Conservation (phyloP, 345 rosid species). For the Syzygium grande region DNA sequence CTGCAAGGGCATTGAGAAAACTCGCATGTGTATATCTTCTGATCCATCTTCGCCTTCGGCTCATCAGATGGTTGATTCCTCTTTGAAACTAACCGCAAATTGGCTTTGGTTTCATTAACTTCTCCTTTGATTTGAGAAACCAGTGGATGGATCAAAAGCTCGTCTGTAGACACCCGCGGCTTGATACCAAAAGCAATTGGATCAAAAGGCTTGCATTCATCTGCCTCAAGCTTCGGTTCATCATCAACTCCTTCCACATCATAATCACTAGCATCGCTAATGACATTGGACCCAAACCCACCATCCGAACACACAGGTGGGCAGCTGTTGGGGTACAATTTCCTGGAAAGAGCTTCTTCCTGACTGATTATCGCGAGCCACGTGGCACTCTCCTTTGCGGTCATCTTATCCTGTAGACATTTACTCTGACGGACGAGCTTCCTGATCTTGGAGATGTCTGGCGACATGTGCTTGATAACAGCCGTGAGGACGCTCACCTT, state of each 20-base stretch:
- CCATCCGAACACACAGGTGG: constrained; percentile 18
- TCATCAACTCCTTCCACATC: constrained; percentile 57
- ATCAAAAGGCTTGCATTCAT: constrained; percentile 37
- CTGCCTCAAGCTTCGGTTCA: constrained; percentile 21
- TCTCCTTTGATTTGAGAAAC: constrained; percentile 52
- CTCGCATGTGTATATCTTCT: constrained; percentile 42
- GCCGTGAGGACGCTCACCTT: constrained; percentile 74
- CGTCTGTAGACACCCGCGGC: constrained; percentile 6
- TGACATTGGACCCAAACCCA: constrained; percentile 44
- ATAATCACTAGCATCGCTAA: constrained; percentile 52
- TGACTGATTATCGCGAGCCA: constrained; percentile 69
- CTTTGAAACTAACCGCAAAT: constrained; percentile 30
- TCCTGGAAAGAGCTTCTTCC: constrained; percentile 58
- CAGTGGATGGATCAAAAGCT: constrained; percentile 20
- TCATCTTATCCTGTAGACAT: constrained; percentile 88
- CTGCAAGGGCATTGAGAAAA: constrained; percentile 45
- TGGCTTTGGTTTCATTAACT: constrained; percentile 15
- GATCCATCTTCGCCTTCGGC: constrained; percentile 18
- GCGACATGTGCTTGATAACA: constrained; percentile 77
- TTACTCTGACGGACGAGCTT: constrained; percentile 83
- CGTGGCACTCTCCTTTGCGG: constrained; percentile 81
- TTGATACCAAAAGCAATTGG: constrained; percentile 21
- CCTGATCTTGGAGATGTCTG: constrained; percentile 63
- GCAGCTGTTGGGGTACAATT: constrained; percentile 55
- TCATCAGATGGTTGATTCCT: constrained; percentile 41